Conservation (phyloP, 345 rosid species). For the Bruguiera sexangula region DNA sequence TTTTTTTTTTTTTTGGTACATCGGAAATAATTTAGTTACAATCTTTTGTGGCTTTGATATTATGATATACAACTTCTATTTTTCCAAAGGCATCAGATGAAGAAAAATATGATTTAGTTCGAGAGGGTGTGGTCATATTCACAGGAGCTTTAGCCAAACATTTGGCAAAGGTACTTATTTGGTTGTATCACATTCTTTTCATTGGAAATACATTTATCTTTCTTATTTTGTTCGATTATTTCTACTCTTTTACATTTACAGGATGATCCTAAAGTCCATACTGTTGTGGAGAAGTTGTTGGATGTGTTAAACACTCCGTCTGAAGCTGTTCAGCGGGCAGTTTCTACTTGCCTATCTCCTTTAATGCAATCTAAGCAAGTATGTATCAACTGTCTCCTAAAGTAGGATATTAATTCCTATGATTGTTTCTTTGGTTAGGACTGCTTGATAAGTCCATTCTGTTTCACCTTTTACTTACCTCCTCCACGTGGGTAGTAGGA, state of each 20-base stretch:
- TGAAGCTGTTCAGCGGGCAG: constrained; percentile 99
- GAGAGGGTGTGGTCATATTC: constrained; percentile 97
- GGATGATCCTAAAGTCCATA: constrained; percentile 96
- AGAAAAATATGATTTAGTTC: constrained; percentile 87
- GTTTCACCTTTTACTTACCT: no score
- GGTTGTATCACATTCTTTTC: constrained; percentile 1
- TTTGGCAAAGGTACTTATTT: constrained; percentile 63
- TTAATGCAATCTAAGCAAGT: constrained; percentile 78
- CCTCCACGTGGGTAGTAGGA: background rate
- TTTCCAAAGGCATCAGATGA: constrained; percentile 77
- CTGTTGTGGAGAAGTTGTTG: constrained; percentile 90
- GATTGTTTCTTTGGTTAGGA: background rate
- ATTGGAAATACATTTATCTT: background rate
- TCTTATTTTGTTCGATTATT: background rate
- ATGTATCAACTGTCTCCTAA: constrained; percentile 27
- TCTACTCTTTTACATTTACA: constrained; percentile 27
- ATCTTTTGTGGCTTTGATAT: background rate
- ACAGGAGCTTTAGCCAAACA: constrained; percentile 96
- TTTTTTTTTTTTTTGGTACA: no score
- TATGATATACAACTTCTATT: background rate
- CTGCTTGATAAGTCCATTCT: no score
- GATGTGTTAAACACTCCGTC: constrained; percentile 97
- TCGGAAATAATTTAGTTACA: background rate
- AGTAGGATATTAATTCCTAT: background rate
- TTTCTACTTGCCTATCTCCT: constrained; percentile 83